These are phyloP conservation scores for Fusarium sulawesiense DNA, from an alignment of 2,329 filamentous ascomycete species.

Conservation along the genomic window DNA sequence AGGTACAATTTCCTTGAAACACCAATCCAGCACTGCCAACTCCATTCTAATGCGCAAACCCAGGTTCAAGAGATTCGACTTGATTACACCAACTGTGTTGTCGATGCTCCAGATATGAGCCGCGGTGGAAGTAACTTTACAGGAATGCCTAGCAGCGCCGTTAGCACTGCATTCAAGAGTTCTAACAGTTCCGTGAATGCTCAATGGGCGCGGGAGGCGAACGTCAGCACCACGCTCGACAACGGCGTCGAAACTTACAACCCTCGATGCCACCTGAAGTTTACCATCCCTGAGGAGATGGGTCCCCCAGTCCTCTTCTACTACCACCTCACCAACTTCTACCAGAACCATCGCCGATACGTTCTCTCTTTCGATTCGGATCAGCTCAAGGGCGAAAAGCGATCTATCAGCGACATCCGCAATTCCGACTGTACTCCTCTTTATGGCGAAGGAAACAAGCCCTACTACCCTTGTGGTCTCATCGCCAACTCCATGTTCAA, in stretches of 20 bases:
- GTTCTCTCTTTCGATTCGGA: constrained; percentile 87
- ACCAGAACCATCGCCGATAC: constrained; percentile 97
- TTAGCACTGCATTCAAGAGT: constrained; percentile 78
- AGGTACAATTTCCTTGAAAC: constrained; percentile 60
- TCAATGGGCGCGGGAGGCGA: constrained; percentile 57
- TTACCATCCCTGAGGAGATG: constrained; percentile 83
- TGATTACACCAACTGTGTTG: constrained; percentile 85
- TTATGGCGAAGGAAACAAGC: constrained; percentile 67
- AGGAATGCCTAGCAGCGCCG: constrained; percentile 66
- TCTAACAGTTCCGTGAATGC: constrained; percentile 55
- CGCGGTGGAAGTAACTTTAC: constrained; percentile 51
- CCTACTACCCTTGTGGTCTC: constrained; percentile 94
- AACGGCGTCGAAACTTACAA: constrained; percentile 52
- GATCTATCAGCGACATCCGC: constrained; percentile 70
- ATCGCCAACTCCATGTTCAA: constrained; percentile 99
- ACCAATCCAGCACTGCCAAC: not conserved
- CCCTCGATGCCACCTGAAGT: constrained; percentile 77
- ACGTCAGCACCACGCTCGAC: constrained; percentile 51
- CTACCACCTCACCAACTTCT: constrained; percentile 97
- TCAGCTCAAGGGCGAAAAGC: constrained; percentile 79
- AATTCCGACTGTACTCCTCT: constrained; percentile 82
- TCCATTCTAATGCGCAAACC: constrained; percentile 20
- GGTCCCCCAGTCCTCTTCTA: constrained; percentile 88
- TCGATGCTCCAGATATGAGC: constrained; percentile 60
- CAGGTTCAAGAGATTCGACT: constrained; percentile 91